phyloP scores from a whole-genome alignment of 306 rosid genomes.

The Sphenostylis stenocarpa region DNA sequence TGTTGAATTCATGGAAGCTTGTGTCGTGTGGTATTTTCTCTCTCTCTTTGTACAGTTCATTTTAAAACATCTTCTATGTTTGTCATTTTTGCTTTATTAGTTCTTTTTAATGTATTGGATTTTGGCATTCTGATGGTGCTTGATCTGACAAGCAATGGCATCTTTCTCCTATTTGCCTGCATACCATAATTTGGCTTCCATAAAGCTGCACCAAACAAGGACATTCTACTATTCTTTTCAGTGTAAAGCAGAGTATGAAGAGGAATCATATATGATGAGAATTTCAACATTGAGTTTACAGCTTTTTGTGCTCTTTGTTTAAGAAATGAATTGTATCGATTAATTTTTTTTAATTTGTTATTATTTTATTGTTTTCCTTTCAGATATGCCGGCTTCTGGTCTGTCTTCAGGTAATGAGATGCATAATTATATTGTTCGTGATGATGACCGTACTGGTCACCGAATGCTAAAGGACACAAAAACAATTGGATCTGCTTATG shows the following conservation, averaged over 20 bases:
- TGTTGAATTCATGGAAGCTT: too few relatives aligned
- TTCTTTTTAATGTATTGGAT: neutral
- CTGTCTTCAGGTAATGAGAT: slow-evolving; percentile 64
- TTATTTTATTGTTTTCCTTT: neutral
- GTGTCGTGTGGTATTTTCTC: too few relatives aligned
- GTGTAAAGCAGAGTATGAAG: neutral
- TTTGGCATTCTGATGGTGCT: neutral
- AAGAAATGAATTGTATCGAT: too few relatives aligned
- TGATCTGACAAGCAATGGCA: neutral
- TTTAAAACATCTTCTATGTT: neutral
- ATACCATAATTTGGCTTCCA: neutral
- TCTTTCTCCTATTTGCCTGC: neutral
- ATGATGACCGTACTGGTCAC: slow-evolving; percentile 59
- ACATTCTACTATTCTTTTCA: neutral
- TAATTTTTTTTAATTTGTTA: neutral
- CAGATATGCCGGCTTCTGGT: slow-evolving; percentile 62
- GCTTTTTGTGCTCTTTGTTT: neutral
- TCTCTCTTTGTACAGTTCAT: too few relatives aligned
- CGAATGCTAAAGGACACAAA: slow-evolving; percentile 58
- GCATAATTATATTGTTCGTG: slow-evolving; percentile 58
- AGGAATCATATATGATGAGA: neutral
- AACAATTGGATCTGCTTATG: slow-evolving; percentile 81
- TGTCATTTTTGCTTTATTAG: neutral
- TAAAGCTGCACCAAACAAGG: neutral
- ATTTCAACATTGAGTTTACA: neutral